Evolutionary conservation across 805 yeast genomes (phyloP), one percentile per base, ranked within the genome.

Genomic region (Saccharomyces mikatae): DNA sequence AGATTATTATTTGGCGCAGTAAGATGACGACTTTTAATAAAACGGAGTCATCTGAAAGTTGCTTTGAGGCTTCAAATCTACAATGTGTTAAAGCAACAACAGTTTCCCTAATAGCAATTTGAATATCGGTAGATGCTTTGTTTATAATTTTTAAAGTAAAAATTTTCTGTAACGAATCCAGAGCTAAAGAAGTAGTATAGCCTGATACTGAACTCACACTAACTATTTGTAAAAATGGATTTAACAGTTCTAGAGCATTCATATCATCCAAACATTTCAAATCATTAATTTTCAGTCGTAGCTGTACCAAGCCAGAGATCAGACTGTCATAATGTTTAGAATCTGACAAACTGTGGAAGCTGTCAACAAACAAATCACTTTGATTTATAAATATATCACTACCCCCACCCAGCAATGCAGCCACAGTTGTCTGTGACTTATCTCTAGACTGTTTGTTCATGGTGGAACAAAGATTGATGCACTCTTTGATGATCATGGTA

Each of bases 61-160:
- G 96, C 66, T 91, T 97, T 0, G 94, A 86, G 1, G 96, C 96
- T 74, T 94, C 97, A 67, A 94, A 94, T 49, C 96, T 81, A 71
- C 98, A 94, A 67, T 89, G 96, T 0, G 98, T 89, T 57, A 94
- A 76, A 0, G 97, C 80, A 36, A 71, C 71, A 49, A 75, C 71
- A 8, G 68, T 62, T 52, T 70, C 72, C 54, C 81, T 57, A 81
- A 63, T 62, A 0, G 71, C 80, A 9, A 84, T 80, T 50, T 86
- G 77, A 63, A 87, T 89, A 54, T 86, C 84, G 30, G 74, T 72
- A 4, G 89, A 81, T 1, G 71, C 63, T 9, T 65, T 66, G 17
- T 80, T 74, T n/a, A 94, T 76, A 30, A 94, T 80, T 11, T 78
- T 81, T 67, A 87, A 86, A 46, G 80, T 78, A 52, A 92, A 71